Conservation (phyloP, 164 flowering plant genomes). For the Stephania japonica region DNA sequence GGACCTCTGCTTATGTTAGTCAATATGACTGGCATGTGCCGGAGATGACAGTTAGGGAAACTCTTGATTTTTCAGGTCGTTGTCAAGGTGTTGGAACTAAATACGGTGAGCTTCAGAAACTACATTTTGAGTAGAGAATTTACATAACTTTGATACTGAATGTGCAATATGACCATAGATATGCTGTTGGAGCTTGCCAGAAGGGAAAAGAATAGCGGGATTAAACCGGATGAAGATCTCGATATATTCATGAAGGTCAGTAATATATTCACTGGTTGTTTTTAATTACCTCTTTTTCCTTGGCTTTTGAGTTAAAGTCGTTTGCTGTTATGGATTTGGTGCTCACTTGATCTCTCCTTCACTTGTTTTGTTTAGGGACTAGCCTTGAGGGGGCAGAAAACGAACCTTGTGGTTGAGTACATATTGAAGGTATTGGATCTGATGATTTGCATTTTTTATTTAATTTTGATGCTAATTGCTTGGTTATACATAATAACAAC, state of each 20-base stretch:
- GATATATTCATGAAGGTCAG: conserved; percentile 94
- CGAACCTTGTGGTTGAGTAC: conserved; percentile 71
- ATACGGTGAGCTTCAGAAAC: conserved; percentile 45
- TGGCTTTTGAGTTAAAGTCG: background rate
- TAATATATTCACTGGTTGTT: background rate
- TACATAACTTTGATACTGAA: background rate
- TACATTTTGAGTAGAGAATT: background rate
- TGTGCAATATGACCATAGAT: conserved; percentile 34
- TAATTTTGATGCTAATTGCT: background rate
- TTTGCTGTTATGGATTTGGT: background rate
- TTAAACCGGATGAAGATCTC: conserved; percentile 95
- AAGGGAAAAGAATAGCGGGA: conserved; percentile 80
- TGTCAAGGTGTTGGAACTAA: conserved; percentile 93
- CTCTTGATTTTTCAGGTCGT: conserved; percentile 75
- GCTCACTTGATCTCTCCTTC: background rate
- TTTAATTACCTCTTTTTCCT: conserved; percentile 2
- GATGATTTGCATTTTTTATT: background rate
- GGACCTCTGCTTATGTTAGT: conserved; percentile 87
- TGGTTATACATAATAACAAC: background rate
- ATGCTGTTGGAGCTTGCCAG: conserved; percentile 94
- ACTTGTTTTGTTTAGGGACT: conserved; percentile 43
- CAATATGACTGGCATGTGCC: conserved; percentile 86
- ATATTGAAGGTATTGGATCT: conserved; percentile 67
- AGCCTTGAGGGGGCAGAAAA: conserved; percentile 74
- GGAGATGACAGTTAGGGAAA: conserved; percentile 96